These are phyloP conservation scores for Musa balbisiana DNA, from an alignment of 202 grass and related monocot genomes.

Conservation along the genomic window DNA sequence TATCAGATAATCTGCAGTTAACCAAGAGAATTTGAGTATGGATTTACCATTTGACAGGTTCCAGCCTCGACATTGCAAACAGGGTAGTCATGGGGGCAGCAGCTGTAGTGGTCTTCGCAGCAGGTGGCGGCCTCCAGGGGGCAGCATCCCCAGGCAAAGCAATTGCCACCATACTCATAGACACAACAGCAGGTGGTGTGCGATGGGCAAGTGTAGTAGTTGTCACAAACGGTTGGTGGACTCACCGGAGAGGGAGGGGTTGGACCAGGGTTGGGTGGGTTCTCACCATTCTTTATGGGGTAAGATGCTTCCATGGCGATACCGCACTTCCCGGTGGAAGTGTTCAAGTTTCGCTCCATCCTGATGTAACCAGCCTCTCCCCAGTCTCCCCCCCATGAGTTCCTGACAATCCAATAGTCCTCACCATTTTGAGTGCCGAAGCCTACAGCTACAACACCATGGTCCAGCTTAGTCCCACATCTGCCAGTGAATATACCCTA, in stretches of 20 bases:
- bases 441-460: constrained; percentile 75
- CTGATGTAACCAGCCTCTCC: constrained; percentile 77
- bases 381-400: constrained; percentile 81
- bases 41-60: constrained; percentile 48
- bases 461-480: constrained; percentile 68
- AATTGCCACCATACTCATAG: constrained; percentile 34
- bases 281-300: constrained; percentile 50
- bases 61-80: constrained; percentile 56
- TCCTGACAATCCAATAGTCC: constrained; percentile 96
- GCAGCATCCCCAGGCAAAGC: constrained; percentile 88
- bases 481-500: constrained; percentile 76
- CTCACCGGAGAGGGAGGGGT: constrained; percentile 40
- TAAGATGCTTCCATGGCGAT: constrained; percentile 87
- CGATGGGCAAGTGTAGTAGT: constrained; percentile 34
- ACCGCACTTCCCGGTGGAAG: constrained; percentile 59
- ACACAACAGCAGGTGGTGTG: constrained; percentile 84
- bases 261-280: constrained; percentile 16
- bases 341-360: constrained; percentile 62
- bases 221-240: constrained; percentile 33
- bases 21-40: neutral
- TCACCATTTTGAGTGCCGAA: constrained; percentile 71
- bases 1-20: no score
- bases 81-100: constrained; percentile 76
- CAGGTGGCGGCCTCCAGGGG: constrained; percentile 54
- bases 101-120: constrained; percentile 74